Base-by-base conservation (phyloP, 2,329 filamentous ascomycete genomes). In the Colletotrichum somersetense region DNA sequence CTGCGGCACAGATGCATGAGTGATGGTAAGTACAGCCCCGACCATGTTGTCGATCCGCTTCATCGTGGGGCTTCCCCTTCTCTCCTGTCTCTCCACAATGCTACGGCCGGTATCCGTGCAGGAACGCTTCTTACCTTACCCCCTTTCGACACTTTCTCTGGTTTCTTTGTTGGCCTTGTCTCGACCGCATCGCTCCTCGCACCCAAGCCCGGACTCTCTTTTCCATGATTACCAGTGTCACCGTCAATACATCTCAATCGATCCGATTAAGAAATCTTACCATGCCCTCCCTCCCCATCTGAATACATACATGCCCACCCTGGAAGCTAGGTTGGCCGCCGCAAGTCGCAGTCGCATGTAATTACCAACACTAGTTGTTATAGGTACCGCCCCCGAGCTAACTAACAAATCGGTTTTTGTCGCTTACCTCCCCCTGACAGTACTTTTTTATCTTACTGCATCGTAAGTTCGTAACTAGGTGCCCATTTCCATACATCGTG, bases 51-150 rank as follows among this genome's bases (percentile, higher is more conserved):
- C 50, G 56, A 67, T 67, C 58, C 67, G 63, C 38, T 61, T 63
- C 67, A 71, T 67, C 63, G 48, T 57, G 48, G 67, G 63, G 57
- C 63, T 23, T 40, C 33, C 30, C 44, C 30, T 23, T 40, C n/a
- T 18, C 5, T 52, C 59, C 12, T 48, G 58, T 52, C 33, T 56
- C 55, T 38, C 33, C 33, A 10, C 53, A 56, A 56, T n/a, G 26
- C 50, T 53, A 53, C 18, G 50, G 14, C 23, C 7, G 5, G 50
- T 40, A 40, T 40, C 38, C 12, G 38, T 3, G 7, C 42, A 20
- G 42, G 18, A 46, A 46, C 42, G 42, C 42, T 18, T 10, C 18
- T 7, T 8, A 5, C 42, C 40, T 26, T 26, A 26, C 26, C 26
- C 26, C 26, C 26, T 26, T 26, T 26, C 26, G 26, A 26, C 26